Percentiles rank a stretch among this genome's conserved stretches.
phyloP scores from a whole-genome alignment of 768 basidiomycete genomes.

The Galerina marginata region DNA sequence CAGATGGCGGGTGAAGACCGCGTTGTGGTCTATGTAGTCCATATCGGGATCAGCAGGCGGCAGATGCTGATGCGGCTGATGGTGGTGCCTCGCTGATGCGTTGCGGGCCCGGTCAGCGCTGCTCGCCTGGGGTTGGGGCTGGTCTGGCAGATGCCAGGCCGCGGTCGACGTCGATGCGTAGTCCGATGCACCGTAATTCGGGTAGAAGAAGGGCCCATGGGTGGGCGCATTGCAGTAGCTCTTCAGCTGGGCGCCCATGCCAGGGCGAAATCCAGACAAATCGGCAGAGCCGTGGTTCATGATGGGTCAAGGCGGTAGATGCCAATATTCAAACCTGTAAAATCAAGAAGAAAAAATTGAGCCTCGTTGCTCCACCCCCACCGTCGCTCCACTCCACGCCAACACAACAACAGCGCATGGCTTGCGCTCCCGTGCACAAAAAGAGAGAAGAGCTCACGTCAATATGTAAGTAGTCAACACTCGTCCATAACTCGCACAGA shows the following conservation, averaged over 20 bases:
- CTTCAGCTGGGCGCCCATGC: not conserved
- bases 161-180: not conserved
- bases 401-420: no score
- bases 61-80: conserved; percentile 32
- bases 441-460: no score
- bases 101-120: not conserved
- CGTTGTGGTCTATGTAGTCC: not conserved
- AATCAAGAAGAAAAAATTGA: no score
- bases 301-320: no score
- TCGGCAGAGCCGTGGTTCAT: not conserved
- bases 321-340: no score
- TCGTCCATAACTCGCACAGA: no score
- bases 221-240: not conserved
- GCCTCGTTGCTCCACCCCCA: no score
- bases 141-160: not conserved
- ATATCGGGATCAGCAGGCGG: conserved; percentile 37
- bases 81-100: conserved; percentile 31
- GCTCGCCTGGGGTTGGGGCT: not conserved
- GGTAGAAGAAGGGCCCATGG: not conserved
- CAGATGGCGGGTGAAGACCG: no score
- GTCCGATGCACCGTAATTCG: not conserved
- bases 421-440: no score
- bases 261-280: not conserved
- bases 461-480: no score
- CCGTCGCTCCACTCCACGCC: no score